These are phyloP conservation scores for Acmispon strigosus DNA, from an alignment of 306 rosid species.

Conservation along the genomic window DNA sequence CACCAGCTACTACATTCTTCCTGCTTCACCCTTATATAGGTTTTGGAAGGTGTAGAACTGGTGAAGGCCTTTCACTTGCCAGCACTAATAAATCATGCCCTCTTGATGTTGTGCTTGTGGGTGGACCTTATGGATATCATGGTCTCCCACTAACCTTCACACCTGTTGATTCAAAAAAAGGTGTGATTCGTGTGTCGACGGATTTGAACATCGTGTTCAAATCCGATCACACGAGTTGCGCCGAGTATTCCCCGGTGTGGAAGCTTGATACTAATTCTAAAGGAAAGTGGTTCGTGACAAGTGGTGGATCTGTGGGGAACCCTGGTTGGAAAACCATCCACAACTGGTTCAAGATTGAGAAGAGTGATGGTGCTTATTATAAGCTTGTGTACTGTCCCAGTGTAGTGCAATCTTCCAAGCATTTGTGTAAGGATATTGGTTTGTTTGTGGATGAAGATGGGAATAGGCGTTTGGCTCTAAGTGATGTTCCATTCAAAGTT, in stretches of 20 bases:
- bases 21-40: not conserved
- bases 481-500: not conserved
- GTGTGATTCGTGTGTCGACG: not conserved
- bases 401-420: conserved; percentile 34
- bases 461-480: conserved; percentile 9
- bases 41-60: not conserved
- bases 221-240: not conserved
- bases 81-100: not conserved
- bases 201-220: conserved; percentile 20
- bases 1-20: not conserved
- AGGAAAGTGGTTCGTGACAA: conserved; percentile 26
- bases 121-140: not conserved
- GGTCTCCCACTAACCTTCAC: not conserved
- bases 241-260: conserved; percentile 23
- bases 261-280: conserved; percentile 11
- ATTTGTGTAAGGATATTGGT: conserved; percentile 38
- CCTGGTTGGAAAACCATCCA: conserved; percentile 16
- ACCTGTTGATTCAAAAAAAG: conserved; percentile 1
- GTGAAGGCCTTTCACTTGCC: not conserved
- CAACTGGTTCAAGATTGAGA: conserved; percentile 56
- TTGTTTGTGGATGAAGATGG: not conserved
- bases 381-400: conserved; percentile 52
- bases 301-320: conserved; percentile 25
- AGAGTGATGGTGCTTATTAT: conserved; percentile 15
- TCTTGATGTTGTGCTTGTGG: not conserved